These are phyloP conservation scores for Penicillium palitans DNA, from an alignment of 2,329 filamentous ascomycete genomes.

Conservation along the genomic window DNA sequence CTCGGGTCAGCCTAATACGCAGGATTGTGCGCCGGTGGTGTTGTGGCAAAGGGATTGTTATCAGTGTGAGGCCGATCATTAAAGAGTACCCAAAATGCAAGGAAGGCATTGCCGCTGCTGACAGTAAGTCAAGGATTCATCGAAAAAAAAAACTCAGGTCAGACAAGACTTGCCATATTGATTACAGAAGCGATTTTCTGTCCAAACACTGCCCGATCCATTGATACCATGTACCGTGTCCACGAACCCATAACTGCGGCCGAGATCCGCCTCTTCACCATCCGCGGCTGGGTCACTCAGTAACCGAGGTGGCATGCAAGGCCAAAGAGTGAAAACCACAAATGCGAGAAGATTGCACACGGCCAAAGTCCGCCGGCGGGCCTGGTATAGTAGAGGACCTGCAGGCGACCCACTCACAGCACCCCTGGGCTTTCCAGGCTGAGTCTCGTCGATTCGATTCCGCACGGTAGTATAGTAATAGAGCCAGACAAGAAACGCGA, in stretches of 20 bases:
- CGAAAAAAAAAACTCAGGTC: background rate
- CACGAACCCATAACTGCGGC: constrained; percentile 60
- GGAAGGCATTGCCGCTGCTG: constrained; percentile 68
- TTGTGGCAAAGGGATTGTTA: constrained; percentile 62
- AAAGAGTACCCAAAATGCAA: constrained; percentile 75
- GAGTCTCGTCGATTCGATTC: constrained; percentile 49
- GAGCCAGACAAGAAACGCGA: constrained; percentile 66
- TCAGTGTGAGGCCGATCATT: constrained; percentile 69
- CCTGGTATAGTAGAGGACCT: constrained; percentile 56
- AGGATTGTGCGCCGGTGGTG: constrained; percentile 49
- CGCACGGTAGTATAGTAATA: constrained; percentile 70
- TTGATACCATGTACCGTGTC: constrained; percentile 59
- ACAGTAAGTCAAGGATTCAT: constrained; percentile 1
- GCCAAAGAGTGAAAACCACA: constrained; percentile 60
- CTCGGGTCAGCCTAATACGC: constrained; percentile 34
- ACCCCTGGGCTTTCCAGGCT: constrained; percentile 40
- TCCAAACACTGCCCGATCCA: constrained; percentile 69
- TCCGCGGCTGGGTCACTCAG: constrained; percentile 56
- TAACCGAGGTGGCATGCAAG: constrained; percentile 61
- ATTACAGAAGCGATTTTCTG: constrained; percentile 71
- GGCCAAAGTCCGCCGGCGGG: constrained; percentile 57
- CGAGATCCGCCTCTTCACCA: constrained; percentile 57
- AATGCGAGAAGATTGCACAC: constrained; percentile 61
- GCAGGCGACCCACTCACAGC: constrained; percentile 45
- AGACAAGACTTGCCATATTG: constrained; percentile 60